Percentiles rank a stretch among this genome's conserved stretches.
Evolutionary conservation across 805 yeast genomes (phyloP).

Genomic region (Kodamaea kaohsiungensis): DNA sequence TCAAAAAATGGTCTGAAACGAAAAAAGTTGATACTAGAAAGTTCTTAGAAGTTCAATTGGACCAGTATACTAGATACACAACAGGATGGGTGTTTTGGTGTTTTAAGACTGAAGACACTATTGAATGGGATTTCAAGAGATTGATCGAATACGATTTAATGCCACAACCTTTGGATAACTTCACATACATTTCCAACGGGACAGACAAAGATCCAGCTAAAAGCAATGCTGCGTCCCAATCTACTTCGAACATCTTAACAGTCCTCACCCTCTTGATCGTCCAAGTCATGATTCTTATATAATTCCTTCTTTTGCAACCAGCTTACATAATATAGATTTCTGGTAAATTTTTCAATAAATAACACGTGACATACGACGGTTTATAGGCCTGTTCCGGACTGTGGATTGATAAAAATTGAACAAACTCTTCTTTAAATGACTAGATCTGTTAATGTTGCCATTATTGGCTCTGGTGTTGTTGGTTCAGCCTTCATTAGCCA

Average conservation of each 20-base stretch:
- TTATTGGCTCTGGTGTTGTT: conserved; percentile 85
- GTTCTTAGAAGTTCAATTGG: conserved; percentile 62
- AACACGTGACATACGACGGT: not conserved
- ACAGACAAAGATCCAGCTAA: conserved; percentile 27
- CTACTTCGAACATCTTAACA: not conserved
- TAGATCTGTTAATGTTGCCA: conserved; percentile 40
- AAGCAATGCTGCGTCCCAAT: not conserved
- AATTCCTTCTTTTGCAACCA: not conserved
- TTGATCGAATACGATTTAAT: conserved; percentile 52
- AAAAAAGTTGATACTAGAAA: conserved; percentile 49
- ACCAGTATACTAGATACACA: conserved; percentile 45
- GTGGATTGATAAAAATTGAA: conserved; percentile 1
- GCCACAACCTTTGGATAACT: conserved; percentile 57
- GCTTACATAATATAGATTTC: not conserved
- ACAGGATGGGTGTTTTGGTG: conserved; percentile 74
- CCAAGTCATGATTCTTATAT: not conserved
- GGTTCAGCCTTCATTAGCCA: conserved; percentile 91
- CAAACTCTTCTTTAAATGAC: conserved; percentile 4
- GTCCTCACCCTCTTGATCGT: not conserved
- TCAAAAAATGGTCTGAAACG: conserved; percentile 42
- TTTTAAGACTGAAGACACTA: conserved; percentile 63
- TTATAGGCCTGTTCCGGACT: conserved; percentile 3
- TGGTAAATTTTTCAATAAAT: not conserved
- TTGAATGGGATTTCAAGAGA: conserved; percentile 65
- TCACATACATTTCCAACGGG: conserved; percentile 34